These are phyloP conservation scores for Vigna trinervia DNA, from an alignment of 306 rosid genomes.

Conservation along the genomic window DNA sequence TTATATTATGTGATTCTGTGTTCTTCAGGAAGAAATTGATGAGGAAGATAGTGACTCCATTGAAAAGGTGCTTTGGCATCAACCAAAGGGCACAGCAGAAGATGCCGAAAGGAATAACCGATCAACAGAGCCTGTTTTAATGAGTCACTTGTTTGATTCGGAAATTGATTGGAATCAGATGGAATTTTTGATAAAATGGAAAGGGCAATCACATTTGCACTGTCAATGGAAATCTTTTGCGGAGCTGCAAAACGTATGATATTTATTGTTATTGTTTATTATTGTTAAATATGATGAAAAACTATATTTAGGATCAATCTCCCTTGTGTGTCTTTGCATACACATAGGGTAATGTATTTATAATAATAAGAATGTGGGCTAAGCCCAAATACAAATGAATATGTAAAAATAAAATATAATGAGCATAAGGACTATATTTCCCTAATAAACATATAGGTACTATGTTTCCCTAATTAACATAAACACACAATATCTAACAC, in stretches of 20 bases:
- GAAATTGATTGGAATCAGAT: conserved; percentile 85
- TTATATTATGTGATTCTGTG: conserved; percentile 26
- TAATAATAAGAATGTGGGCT: no score
- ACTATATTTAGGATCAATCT: no score
- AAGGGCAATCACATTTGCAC: conserved; percentile 98
- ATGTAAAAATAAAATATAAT: no score
- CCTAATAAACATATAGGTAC: no score
- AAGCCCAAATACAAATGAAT: no score
- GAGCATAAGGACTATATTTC: no score
- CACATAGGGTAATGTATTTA: no score
- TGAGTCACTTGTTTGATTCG: conserved; percentile 83
- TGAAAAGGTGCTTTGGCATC: conserved; percentile 99
- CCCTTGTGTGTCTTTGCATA: no score
- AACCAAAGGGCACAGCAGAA: conserved; percentile 90
- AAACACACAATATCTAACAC: no score
- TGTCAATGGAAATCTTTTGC: conserved; percentile 95
- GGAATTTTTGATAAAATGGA: conserved; percentile 97
- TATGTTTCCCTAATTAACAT: no score
- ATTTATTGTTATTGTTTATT: conserved; percentile 39
- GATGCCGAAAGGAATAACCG: conserved; percentile 77
- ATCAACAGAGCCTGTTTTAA: conserved; percentile 78
- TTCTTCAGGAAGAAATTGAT: conserved; percentile 86
- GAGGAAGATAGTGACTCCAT: conserved; percentile 96
- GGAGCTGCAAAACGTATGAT: conserved; percentile 92
- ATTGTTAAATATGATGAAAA: no score